Conservation (phyloP, 495 filamentous ascomycete species). For the Daldinia bambusicola region DNA sequence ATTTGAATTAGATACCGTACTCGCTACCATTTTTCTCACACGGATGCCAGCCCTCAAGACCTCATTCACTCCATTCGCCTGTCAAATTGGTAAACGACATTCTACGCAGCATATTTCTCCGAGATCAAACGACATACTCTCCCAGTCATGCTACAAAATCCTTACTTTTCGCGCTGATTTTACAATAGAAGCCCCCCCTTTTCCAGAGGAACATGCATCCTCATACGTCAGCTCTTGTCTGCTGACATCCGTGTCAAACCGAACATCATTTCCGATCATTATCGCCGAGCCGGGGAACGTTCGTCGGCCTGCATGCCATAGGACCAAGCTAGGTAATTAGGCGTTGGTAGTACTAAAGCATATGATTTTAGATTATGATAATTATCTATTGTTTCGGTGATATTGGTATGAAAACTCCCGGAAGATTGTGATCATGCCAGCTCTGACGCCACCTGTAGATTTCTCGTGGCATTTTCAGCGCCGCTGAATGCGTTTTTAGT, state of each 20-base stretch:
- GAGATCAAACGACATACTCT: conserved; percentile 14
- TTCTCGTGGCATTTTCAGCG: conserved; percentile 11
- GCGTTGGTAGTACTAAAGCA: conserved; percentile 42
- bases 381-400: conserved; percentile 30
- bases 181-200: conserved; percentile 40
- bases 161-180: conserved; percentile 43
- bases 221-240: conserved; percentile 15
- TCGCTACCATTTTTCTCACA: conserved; percentile 2
- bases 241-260: conserved; percentile 22
- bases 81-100: conserved; percentile 37
- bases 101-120: conserved; percentile 10
- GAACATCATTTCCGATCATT: conserved; percentile 19
- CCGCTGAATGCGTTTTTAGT: conserved; percentile 8
- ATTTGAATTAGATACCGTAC: conserved; percentile 20
- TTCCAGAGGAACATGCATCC: conserved; percentile 29
- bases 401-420: conserved; percentile 36
- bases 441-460: conserved; percentile 42
- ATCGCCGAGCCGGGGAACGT: conserved; percentile 24
- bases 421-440: conserved; percentile 35
- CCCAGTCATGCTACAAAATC: conserved; percentile 19
- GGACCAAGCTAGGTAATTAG: conserved; percentile 39
- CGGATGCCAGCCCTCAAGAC: conserved; percentile 7
- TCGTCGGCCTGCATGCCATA: conserved; percentile 24
- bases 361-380: conserved; percentile 35
- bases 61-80: conserved; percentile 2